Evolutionary conservation across 2,329 filamentous ascomycete species (phyloP).

Genomic region (Teratosphaeria gauchensis): DNA sequence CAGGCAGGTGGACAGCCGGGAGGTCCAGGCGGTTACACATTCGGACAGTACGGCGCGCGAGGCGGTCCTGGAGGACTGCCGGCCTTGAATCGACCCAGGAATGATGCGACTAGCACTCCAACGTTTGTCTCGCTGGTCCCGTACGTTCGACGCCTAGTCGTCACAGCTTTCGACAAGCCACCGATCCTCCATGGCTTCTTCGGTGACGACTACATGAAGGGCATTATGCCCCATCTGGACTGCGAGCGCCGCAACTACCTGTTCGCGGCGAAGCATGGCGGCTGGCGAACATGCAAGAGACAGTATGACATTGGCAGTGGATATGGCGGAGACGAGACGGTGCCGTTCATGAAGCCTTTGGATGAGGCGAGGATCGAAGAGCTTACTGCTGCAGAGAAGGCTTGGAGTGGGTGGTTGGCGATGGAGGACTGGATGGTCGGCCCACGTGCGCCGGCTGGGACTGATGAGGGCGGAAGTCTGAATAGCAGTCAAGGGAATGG

Average conservation of each 20-base stretch:
- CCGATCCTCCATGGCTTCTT: constrained; percentile 92
- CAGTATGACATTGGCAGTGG: constrained; percentile 66
- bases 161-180: constrained; percentile 81
- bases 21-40: constrained; percentile 5
- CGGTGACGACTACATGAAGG: constrained; percentile 79
- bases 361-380: constrained; percentile 62
- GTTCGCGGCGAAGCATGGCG: constrained; percentile 86
- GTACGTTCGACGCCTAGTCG: constrained; percentile 81
- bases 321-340: constrained; percentile 62
- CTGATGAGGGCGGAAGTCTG: neutral
- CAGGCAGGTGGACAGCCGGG: constrained; percentile 8
- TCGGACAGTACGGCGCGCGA: constrained; percentile 26
- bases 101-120: constrained; percentile 16
- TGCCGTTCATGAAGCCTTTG: constrained; percentile 82
- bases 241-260: constrained; percentile 88
- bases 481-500: neutral
- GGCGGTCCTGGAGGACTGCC: constrained; percentile 17
- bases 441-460: constrained; percentile 5
- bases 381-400: constrained; percentile 69
- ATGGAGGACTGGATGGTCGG: constrained; percentile 96
- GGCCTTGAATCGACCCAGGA: constrained; percentile 20
- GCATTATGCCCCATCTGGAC: constrained; percentile 75
- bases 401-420: constrained; percentile 89
- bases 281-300: constrained; percentile 79
- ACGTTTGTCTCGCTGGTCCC: constrained; percentile 63